These are phyloP conservation scores for Chiua virens DNA, from an alignment of 768 basidiomycete genomes.

Conservation along the genomic window DNA sequence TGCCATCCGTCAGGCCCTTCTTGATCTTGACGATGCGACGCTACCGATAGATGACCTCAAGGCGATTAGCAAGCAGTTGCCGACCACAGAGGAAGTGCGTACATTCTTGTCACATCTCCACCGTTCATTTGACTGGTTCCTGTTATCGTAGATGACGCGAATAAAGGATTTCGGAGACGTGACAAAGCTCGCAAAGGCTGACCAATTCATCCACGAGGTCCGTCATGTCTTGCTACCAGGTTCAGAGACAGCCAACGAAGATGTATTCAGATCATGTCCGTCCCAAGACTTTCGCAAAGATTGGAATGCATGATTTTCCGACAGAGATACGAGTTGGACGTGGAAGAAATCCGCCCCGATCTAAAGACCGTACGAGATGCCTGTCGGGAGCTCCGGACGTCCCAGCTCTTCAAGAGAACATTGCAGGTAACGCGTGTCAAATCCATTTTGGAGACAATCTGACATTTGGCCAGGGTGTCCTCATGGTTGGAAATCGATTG, in stretches of 20 bases:
- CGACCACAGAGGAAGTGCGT: constrained; percentile 78
- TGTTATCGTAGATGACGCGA: constrained; percentile 48
- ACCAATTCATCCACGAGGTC: constrained; percentile 81
- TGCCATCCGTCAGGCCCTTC: constrained; percentile 68
- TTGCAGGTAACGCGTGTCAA: constrained; percentile 49
- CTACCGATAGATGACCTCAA: constrained; percentile 76
- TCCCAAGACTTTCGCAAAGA: constrained; percentile 73
- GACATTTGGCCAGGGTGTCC: constrained; percentile 50
- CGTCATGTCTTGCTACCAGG: constrained; percentile 4
- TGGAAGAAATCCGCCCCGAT: constrained; percentile 83
- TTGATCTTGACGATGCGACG: constrained; percentile 67
- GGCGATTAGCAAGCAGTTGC: constrained; percentile 71
- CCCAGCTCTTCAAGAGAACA: constrained; percentile 63
- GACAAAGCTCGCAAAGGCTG: constrained; percentile 74
- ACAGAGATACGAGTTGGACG: constrained; percentile 75
- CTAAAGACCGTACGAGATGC: constrained; percentile 72
- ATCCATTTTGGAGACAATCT: background rate
- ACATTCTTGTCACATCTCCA: background rate
- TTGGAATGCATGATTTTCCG: constrained; percentile 84
- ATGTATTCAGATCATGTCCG: constrained; percentile 62
- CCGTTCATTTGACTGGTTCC: background rate
- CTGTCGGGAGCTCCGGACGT: constrained; percentile 63
- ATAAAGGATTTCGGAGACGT: constrained; percentile 73
- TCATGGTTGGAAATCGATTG: constrained; percentile 77
- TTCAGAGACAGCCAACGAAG: constrained; percentile 3